These are phyloP conservation scores for Vaccinium darrowii DNA, from an alignment of 148 eudicot species.

Conservation along the genomic window DNA sequence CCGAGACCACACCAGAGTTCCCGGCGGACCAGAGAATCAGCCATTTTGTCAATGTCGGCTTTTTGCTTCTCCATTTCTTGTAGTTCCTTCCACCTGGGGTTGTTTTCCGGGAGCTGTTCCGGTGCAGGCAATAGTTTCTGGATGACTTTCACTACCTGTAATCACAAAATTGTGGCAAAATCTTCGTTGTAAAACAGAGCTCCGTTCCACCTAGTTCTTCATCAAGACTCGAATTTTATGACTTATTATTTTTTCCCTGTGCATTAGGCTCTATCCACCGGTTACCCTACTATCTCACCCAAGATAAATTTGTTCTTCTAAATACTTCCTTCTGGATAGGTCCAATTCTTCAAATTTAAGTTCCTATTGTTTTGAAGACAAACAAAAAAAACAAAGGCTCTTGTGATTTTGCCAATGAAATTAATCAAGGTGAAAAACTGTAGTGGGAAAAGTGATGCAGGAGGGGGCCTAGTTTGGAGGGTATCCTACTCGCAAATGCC, in stretches of 20 bases:
- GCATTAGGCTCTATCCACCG: neutral
- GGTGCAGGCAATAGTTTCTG: constrained; percentile 45
- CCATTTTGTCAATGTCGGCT: constrained; percentile 55
- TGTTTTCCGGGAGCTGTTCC: constrained; percentile 22
- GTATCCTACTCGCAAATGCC: neutral
- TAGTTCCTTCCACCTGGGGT: constrained; percentile 51
- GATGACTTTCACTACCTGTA: constrained; percentile 76
- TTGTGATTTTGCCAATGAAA: neutral
- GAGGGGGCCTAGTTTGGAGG: neutral
- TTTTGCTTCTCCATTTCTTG: constrained; percentile 63
- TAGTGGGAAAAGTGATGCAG: neutral
- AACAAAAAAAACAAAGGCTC: neutral
- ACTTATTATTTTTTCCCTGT: neutral
- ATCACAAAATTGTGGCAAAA: constrained; percentile 25
- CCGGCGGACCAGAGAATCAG: constrained; percentile 58
- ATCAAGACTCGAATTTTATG: constrained; percentile 8
- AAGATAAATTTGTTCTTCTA: neutral
- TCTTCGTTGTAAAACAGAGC: constrained; percentile 56
- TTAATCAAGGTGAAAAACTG: neutral
- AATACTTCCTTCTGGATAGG: neutral
- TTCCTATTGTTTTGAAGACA: neutral
- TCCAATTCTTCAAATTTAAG: neutral
- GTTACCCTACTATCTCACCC: neutral
- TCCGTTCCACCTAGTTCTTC: constrained; percentile 19
- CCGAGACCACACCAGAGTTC: constrained; percentile 90